Evolutionary conservation across 1,284 basidiomycete species (phyloP).

Genomic region (Flammula alnicola): DNA sequence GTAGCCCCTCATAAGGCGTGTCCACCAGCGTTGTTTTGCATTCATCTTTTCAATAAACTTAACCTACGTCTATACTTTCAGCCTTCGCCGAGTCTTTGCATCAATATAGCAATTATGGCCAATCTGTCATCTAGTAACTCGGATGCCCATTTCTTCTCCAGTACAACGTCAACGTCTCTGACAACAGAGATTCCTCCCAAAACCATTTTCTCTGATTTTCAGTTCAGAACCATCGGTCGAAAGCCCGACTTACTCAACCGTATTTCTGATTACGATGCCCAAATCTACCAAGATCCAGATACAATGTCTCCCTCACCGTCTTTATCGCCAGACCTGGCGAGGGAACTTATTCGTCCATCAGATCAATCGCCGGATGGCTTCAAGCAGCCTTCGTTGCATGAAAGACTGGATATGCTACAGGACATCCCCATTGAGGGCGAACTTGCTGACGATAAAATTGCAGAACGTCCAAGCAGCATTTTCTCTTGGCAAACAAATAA

Average conservation of each 20-base stretch:
- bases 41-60: neutral
- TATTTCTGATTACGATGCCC: constrained; percentile 38
- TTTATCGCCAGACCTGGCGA: constrained; percentile 31
- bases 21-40: too few species aligned
- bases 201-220: constrained; percentile 42
- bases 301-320: constrained; percentile 27
- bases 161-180: neutral
- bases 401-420: constrained; percentile 14
- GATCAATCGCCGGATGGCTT: constrained; percentile 6
- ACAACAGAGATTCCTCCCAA: neutral
- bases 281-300: constrained; percentile 20
- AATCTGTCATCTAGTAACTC: neutral
- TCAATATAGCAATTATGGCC: neutral
- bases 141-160: too few species aligned
- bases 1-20: too few species aligned
- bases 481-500: neutral
- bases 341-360: constrained; percentile 15
- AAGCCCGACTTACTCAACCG: constrained; percentile 49
- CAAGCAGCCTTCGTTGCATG: constrained; percentile 14
- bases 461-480: neutral
- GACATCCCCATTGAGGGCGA: neutral
- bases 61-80: neutral
- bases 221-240: constrained; percentile 52
- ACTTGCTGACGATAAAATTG: neutral
- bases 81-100: neutral